These are phyloP conservation scores for Lunasporangiospora selenospora DNA, from an alignment of 192 early-diverging fungal genomes.

Conservation along the genomic window DNA sequence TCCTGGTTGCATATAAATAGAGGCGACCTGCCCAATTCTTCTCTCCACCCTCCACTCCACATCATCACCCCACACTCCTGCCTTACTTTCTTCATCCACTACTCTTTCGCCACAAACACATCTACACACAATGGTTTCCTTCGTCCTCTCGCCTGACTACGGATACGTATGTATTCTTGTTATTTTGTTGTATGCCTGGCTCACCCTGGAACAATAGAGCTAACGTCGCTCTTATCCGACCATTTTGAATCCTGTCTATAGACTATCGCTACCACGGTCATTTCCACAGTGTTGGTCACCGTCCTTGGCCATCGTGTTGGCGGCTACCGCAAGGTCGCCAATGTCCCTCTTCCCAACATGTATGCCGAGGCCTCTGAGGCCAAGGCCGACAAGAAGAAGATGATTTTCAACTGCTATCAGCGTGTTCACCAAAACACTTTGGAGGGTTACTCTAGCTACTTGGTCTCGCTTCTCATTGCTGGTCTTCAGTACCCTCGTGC, in stretches of 20 bases:
- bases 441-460: conserved; percentile 64
- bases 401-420: conserved; percentile 77
- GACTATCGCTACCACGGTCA: conserved; percentile 48
- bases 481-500: conserved; percentile 62
- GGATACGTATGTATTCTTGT: conserved; percentile 67
- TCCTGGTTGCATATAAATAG: too few species aligned
- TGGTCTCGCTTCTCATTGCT: conserved; percentile 50
- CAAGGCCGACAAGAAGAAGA: conserved; percentile 66
- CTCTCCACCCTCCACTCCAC: neutral
- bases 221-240: too few species aligned
- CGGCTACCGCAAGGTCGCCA: conserved; percentile 61
- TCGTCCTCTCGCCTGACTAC: conserved; percentile 58
- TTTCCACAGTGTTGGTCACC: conserved; percentile 40
- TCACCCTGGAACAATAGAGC: too few species aligned
- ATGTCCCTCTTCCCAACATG: conserved; percentile 71
- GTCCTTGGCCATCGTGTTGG: conserved; percentile 62
- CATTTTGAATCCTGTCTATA: conserved; percentile 14
- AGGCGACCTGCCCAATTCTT: too few species aligned
- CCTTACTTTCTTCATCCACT: too few species aligned
- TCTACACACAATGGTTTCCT: conserved; percentile 37
- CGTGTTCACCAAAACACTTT: conserved; percentile 74
- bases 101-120: neutral
- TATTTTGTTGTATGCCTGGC: too few species aligned
- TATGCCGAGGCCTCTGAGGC: conserved; percentile 68
- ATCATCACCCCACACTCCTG: neutral